Evolutionary conservation across 2,329 filamentous ascomycete genomes (phyloP), one percentile per base, ranked within the genome.

Genomic region (Fusarium secorum): DNA sequence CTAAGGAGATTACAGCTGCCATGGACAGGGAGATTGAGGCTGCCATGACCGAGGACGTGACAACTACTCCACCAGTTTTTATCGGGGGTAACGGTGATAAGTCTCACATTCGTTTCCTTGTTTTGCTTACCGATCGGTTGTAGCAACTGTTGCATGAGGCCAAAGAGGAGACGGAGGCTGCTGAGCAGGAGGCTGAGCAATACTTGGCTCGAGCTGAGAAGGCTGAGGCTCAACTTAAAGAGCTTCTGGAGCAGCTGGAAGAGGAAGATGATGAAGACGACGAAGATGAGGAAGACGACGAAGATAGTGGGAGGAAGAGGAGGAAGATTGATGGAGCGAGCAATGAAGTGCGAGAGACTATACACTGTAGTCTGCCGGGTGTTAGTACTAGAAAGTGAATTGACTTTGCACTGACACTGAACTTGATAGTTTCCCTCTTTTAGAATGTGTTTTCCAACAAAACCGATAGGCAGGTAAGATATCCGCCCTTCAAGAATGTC

Each of bases 361-460:
- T 44, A 2, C 11, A 48, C 15, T 30, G 28, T 18, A 9, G 26
- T 30, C 26, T 18, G 10, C 2, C 4, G 15, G 26, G 45, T 17
- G 4, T 7, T 30, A 11, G 10, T 5, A 32, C 14, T 22, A 48
- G n/a, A 22, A 22, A 32, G 20, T 48, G 11, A 48, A 32, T 32
- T 4, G 5, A 13, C 1, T 11, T 13, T 30, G 20, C 14, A 9
- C 5, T 20, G 5, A n/a, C 3, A 17, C 7, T 13, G 10, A 46
- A 3, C 2, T 5, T 11, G 4, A 17, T 15, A 3, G 1, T 15
- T 3, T 3, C 7, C 0, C 7, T 17, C 10, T 6, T 30, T 3
- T 13, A 22, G 3, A 13, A 17, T 5, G 14, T 17, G 20, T 1
- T 17, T 13, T 9, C 3, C 3, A 4, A 3, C 7, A 30, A 11